Conservation (phyloP, 164 flowering plant genomes). For the Santalum album region DNA sequence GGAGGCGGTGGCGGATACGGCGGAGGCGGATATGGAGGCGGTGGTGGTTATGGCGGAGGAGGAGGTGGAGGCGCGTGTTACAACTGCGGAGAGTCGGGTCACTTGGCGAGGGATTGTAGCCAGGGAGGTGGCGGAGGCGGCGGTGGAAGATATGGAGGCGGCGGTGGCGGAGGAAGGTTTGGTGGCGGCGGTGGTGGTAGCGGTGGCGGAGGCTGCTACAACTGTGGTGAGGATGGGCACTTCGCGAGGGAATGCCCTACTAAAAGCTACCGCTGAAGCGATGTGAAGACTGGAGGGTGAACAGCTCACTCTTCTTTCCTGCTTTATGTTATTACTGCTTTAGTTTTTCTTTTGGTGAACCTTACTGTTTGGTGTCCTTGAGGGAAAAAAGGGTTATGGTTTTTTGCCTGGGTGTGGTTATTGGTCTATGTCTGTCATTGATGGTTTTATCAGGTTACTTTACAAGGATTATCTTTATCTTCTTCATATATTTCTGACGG, state of each 20-base stretch:
- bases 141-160: slow-evolving; percentile 25
- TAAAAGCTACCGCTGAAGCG: no score
- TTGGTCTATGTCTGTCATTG: no score
- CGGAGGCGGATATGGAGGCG: slow-evolving; percentile 20
- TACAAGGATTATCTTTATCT: no score
- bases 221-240: slow-evolving; percentile 44
- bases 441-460: no score
- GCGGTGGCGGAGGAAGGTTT: slow-evolving; percentile 13
- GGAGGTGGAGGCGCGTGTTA: slow-evolving; percentile 17
- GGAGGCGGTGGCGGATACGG: slow-evolving; percentile 27
- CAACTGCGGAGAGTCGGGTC: slow-evolving; percentile 9
- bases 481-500: no score
- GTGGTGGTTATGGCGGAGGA: slow-evolving; percentile 15
- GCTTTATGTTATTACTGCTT: background rate
- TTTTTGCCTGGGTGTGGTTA: no score
- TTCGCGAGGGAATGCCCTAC: slow-evolving; percentile 50
- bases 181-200: slow-evolving; percentile 29
- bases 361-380: no score
- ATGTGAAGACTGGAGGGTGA: background rate
- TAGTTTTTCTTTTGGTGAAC: background rate
- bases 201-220: slow-evolving; percentile 31
- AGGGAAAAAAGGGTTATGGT: no score
- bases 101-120: slow-evolving; percentile 8
- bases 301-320: background rate
- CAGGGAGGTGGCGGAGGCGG: slow-evolving; percentile 16